Evolutionary conservation across 2,329 filamentous ascomycete genomes (phyloP).

Genomic region (Geoglossum cookeanum): DNA sequence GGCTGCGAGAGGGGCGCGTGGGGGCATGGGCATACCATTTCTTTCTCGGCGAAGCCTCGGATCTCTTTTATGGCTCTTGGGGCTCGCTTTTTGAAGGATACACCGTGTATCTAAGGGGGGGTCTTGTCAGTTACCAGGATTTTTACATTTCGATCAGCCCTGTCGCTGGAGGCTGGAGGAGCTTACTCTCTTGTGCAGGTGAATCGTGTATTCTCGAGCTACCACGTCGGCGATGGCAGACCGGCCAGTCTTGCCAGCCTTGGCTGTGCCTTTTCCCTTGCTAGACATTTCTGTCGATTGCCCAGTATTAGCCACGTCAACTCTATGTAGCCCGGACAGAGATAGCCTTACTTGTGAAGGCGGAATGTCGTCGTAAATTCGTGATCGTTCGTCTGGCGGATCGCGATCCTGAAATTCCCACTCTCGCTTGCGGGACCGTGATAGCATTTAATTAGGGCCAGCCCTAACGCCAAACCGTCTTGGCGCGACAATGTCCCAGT

Average conservation of each 20-base stretch:
- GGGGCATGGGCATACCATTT: conserved; percentile 62
- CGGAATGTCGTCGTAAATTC: background rate
- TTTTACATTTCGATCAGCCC: background rate
- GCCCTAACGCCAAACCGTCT: background rate
- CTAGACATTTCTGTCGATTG: conserved; percentile 20
- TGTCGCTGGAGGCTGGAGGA: conserved; percentile 8
- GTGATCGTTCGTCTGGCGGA: background rate
- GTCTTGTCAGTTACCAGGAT: background rate
- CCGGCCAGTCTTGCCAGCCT: conserved; percentile 54
- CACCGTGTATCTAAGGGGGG: conserved; percentile 69
- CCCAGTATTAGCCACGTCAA: background rate
- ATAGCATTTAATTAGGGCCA: background rate
- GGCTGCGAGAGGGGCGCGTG: conserved; percentile 3
- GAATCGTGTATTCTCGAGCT: conserved; percentile 99
- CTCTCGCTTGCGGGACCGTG: background rate
- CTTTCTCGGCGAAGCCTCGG: conserved; percentile 75
- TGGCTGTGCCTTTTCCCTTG: conserved; percentile 32
- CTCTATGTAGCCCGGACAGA: background rate
- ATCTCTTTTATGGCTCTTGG: conserved; percentile 99
- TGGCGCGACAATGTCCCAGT: background rate
- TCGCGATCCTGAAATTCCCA: background rate
- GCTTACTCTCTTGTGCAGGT: conserved; percentile 98
- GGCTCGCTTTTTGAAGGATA: conserved; percentile 98
- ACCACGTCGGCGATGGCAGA: conserved; percentile 99
- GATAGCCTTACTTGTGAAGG: background rate